Evolutionary conservation across 306 rosid species (phyloP), one percentile per base, ranked within the genome.

Genomic region (Malus sieversii): DNA sequence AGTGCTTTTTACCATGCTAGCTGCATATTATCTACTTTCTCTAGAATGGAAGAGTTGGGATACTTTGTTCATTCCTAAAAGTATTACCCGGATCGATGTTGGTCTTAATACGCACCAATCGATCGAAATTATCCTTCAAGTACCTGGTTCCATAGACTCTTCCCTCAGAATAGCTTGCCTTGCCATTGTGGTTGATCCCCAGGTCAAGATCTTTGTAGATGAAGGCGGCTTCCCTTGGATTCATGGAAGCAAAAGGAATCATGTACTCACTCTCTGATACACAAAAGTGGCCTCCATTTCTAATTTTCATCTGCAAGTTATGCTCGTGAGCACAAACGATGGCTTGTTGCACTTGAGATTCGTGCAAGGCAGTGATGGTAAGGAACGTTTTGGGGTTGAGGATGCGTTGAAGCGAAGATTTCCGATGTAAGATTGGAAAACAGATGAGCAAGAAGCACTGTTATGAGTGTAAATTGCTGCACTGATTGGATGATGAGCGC

Each of bases 271-370:
- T n/a, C 19, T 80, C 68, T 2, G 38, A 1, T 35, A 2, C 44
- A 84, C 87, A 29, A 87, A 90, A 0, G 90, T 90, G 96, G 46
- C 96, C 91, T 0, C 93, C 91, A 51, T 93, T 90, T 57, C 96
- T 51, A 44, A 88, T 90, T 78, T 84, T 88, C 91, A 88, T 86
- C 22, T 80, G 91, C 32, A 88, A 35, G 70, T 79, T 77, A 66
- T 85, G 86, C 20, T 66, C 73, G 22, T 84, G 83, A 16, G 88
- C 93, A 72, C 91, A 88, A 23, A 87, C 19, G 0, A 84, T 35
- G 7, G 89, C 27, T 18, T 85, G 80, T 81, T 87, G 89, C 0
- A 88, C 79, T 5, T 90, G 93, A 1, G 96, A 88, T 6, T 74
- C 86, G 64, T 81, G 86, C 68, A 77, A 42, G 14, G 96, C 86